Percentiles rank a stretch among this genome's conserved stretches.
Conservation (phyloP, 805 yeast species). For the Brettanomyces sp. region DNA sequence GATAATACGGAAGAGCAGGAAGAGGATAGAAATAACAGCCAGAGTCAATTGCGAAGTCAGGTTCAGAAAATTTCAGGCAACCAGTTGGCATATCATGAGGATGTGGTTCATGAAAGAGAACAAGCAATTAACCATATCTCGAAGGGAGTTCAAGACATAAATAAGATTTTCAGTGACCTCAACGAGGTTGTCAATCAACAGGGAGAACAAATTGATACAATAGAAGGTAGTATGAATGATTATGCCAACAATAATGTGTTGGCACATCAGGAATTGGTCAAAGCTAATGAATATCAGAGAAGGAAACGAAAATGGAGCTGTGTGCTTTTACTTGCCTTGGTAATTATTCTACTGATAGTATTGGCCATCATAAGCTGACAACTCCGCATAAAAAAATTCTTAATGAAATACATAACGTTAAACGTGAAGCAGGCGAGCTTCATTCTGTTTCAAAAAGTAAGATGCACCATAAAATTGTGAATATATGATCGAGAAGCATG, state of each 20-base stretch:
- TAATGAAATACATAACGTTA: no score
- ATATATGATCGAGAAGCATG: no score
- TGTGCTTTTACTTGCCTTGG: constrained; percentile 47
- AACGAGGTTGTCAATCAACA: constrained; percentile 75
- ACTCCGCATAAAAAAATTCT: no score
- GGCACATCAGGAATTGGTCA: constrained; percentile 60
- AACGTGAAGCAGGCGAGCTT: no score
- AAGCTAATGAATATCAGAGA: constrained; percentile 70
- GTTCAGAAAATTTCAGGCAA: constrained; percentile 29
- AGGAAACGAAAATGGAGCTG: constrained; percentile 67
- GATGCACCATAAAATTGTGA: no score
- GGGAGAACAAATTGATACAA: constrained; percentile 74
- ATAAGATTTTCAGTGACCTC: constrained; percentile 74
- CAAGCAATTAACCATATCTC: constrained; percentile 64
- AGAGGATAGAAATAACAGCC: constrained; percentile 9
- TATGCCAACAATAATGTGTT: constrained; percentile 55
- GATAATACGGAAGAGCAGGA: background rate
- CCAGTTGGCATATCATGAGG: constrained; percentile 53
- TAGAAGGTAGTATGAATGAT: constrained; percentile 68
- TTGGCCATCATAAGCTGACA: constrained; percentile 40
- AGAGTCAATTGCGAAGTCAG: constrained; percentile 23
- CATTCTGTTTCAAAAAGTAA: no score
- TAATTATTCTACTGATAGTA: constrained; percentile 49
- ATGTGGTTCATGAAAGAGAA: constrained; percentile 64
- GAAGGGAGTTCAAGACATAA: constrained; percentile 75